Percentiles rank a stretch among this genome's conserved stretches.
These are phyloP conservation scores for Trametes cingulata DNA, from an alignment of 768 basidiomycete species.

Conservation along the genomic window DNA sequence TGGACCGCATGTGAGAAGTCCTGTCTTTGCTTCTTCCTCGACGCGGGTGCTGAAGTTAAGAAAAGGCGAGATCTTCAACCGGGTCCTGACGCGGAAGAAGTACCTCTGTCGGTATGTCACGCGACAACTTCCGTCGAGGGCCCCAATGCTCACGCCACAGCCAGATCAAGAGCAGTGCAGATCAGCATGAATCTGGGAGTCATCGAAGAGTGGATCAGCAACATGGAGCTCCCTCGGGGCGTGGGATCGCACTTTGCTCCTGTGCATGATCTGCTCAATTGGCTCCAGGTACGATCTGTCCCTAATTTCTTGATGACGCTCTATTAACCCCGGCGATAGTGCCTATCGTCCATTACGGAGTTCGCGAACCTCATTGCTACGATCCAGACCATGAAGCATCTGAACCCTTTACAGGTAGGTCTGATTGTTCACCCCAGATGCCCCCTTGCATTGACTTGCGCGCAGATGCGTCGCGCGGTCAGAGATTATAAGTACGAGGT, in stretches of 20 bases:
- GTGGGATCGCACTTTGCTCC: slow-evolving; percentile 82
- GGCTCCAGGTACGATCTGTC: slow-evolving; percentile 67
- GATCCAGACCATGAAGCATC: slow-evolving; percentile 79
- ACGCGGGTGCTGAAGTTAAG: slow-evolving; percentile 4
- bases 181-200: slow-evolving; percentile 83
- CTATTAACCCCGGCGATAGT: slow-evolving; percentile 43
- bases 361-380: slow-evolving; percentile 88
- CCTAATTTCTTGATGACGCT: background rate
- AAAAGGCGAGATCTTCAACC: slow-evolving; percentile 82
- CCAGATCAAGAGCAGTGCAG: slow-evolving; percentile 82
- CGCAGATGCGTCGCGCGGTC: slow-evolving; percentile 88
- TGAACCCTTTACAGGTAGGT: slow-evolving; percentile 89
- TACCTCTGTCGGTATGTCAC: slow-evolving; percentile 79
- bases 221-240: slow-evolving; percentile 76
- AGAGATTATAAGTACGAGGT: slow-evolving; percentile 94
- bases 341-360: slow-evolving; percentile 82
- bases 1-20: slow-evolving; percentile 88
- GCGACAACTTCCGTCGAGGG: background rate
- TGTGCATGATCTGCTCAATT: slow-evolving; percentile 78
- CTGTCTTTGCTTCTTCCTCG: background rate
- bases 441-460: background rate
- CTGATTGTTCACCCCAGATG: background rate
- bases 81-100: slow-evolving; percentile 87
- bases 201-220: slow-evolving; percentile 90
- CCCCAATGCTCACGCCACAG: background rate